Evolutionary conservation across 2,329 filamentous ascomycete species (phyloP).

Genomic region (Colletotrichum cereale): DNA sequence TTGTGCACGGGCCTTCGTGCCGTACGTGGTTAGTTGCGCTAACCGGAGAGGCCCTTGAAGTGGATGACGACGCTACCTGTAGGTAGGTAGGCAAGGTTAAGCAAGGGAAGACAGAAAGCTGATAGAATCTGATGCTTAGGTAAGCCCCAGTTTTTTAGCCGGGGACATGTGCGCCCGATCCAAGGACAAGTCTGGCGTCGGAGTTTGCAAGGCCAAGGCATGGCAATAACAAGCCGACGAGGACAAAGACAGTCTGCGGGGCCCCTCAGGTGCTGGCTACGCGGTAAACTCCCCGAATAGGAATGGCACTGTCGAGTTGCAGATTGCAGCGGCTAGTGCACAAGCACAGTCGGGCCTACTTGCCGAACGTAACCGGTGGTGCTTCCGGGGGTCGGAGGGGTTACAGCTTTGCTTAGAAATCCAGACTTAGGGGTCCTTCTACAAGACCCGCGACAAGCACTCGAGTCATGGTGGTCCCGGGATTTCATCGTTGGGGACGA

Average conservation of each 20-base stretch:
- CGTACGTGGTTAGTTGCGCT: conserved; percentile 8
- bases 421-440: conserved; percentile 29
- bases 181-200: neutral
- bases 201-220: neutral
- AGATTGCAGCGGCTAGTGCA: conserved; percentile 18
- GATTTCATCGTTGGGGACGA: conserved; percentile 18
- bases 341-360: conserved; percentile 34
- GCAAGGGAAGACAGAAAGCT: conserved; percentile 7
- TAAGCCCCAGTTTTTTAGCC: neutral
- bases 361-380: conserved; percentile 26
- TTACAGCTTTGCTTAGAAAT: conserved; percentile 37
- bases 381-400: conserved; percentile 35
- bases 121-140: conserved; percentile 12
- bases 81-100: no score
- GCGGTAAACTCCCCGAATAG: neutral
- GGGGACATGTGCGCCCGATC: conserved; percentile 14
- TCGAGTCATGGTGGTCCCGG: conserved; percentile 36
- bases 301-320: neutral
- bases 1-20: neutral
- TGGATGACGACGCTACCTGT: conserved; percentile 13
- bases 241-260: neutral
- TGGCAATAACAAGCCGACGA: neutral
- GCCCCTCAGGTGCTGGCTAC: neutral
- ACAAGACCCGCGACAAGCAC: conserved; percentile 19
- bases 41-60: neutral